phyloP scores from a whole-genome alignment of 106 monocot species.

The Posidonia australis region DNA sequence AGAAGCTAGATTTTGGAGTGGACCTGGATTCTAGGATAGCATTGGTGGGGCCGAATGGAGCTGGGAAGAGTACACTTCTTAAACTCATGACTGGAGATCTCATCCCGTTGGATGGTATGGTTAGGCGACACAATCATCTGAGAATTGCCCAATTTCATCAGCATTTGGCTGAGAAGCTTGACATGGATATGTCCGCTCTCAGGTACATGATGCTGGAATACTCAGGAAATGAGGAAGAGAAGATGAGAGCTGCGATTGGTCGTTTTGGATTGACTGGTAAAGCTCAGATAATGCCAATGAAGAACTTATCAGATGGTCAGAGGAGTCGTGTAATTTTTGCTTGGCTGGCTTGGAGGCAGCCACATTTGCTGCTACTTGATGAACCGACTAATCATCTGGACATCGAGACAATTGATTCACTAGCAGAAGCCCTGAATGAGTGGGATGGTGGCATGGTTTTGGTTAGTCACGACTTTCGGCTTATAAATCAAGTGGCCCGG shows the following conservation, averaged over 20 bases:
- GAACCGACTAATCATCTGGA: constrained; percentile 89
- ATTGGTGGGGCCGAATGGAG: constrained; percentile 92
- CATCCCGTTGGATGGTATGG: constrained; percentile 82
- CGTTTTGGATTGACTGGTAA: constrained; percentile 77
- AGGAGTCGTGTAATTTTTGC: constrained; percentile 79
- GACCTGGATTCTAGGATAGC: constrained; percentile 94
- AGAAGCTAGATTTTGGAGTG: constrained; percentile 81
- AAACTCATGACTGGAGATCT: constrained; percentile 98
- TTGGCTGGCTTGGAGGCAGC: constrained; percentile 76
- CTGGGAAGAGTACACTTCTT: constrained; percentile 96
- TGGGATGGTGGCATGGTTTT: constrained; percentile 82
- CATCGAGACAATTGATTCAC: constrained; percentile 74
- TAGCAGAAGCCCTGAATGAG: constrained; percentile 76
- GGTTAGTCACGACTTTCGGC: constrained; percentile 81
- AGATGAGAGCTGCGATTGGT: constrained; percentile 75
- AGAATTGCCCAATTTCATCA: constrained; percentile 95
- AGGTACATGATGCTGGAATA: constrained; percentile 86
- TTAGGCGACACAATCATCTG: constrained; percentile 85
- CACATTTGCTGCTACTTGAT: constrained; percentile 69
- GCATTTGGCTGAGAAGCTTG: constrained; percentile 88
- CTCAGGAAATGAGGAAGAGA: constrained; percentile 84
- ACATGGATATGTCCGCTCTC: constrained; percentile 78
- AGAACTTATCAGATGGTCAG: constrained; percentile 77
- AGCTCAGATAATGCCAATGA: constrained; percentile 85
- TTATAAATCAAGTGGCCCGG: constrained; percentile 75